Evolutionary conservation across 495 filamentous ascomycete genomes (phyloP), one percentile per base, ranked within the genome.

Genomic region (Aspergillus coremiiformis): DNA sequence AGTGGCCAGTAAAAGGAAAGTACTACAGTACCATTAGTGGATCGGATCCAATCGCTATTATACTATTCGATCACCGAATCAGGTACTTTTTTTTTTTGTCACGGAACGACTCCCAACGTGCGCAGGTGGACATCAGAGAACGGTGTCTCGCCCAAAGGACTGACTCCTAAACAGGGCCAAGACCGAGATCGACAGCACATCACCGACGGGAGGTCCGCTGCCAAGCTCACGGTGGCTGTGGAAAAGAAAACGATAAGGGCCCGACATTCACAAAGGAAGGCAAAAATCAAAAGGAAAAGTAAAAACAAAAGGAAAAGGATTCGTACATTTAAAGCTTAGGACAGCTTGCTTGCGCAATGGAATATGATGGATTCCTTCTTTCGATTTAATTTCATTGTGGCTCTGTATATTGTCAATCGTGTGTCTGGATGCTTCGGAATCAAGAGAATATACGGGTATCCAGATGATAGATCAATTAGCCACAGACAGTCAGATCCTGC

Each of bases 211-310:
- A 60, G 65, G 51, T 49, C 66, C 66, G 60, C 66, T 65, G 68
- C 66, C 68, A 69, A 71, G 68, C 63, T 65, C 57, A 24, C 22
- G 12, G 62, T 57, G 64, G 62, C 61, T 55, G 58, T 66, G 63
- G 61, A 47, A 54, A 39, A 37, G 39, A 33, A 50, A 37, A 51
- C n/a, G n/a, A n/a, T n/a, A n/a, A n/a, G n/a, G n/a, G n/a, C n/a
- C n/a, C n/a, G n/a, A n/a, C n/a, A n/a, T n/a, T n/a, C n/a, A 29
- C 21, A 29, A 53, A 29, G 15, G 22, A 39, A 33, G 12, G 20
- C 12, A 49, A 23, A 54, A 39, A 35, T n/a, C 47, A 21, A 47
- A 19, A 24, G 32, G 11, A 43, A 51, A 32, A 33, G 17, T 7
- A 32, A 21, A 17, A 27, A 17, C 42, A 24, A 41, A n/a, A 35